These are phyloP conservation scores for Candida anutae DNA, from an alignment of 1,139 yeast genomes.

Conservation along the genomic window DNA sequence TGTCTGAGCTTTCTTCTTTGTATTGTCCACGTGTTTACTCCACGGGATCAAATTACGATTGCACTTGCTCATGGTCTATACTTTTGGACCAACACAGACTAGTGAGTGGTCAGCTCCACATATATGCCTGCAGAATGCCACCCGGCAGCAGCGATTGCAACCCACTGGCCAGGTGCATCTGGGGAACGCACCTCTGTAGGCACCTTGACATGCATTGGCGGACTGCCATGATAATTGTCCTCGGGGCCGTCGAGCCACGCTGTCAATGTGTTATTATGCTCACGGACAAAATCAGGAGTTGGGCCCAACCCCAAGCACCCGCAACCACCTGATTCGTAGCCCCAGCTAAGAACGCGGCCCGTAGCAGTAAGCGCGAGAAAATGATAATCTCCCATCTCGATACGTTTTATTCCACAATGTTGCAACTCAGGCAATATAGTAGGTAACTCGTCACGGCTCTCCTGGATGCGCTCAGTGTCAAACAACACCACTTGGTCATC, in stretches of 20 bases:
- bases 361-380: constrained; percentile 50
- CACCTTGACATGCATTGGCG: constrained; percentile 31
- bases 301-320: constrained; percentile 69
- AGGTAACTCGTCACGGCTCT: constrained; percentile 14
- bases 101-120: too few species aligned
- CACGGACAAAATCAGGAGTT: constrained; percentile 17
- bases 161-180: constrained; percentile 33
- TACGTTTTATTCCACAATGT: constrained; percentile 42
- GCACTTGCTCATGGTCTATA: too few species aligned
- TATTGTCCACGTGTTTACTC: too few species aligned
- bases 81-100: too few species aligned
- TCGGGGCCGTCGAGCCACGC: constrained; percentile 22
- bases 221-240: too few species aligned
- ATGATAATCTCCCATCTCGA: constrained; percentile 74
- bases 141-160: constrained; percentile 62
- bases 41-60: too few species aligned
- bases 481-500: constrained; percentile 22
- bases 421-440: constrained; percentile 38
- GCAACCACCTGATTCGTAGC: constrained; percentile 51
- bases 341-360: constrained; percentile 67
- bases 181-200: constrained; percentile 37
- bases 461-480: too few species aligned
- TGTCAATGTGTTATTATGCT: constrained; percentile 9
- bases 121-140: constrained; percentile 66
- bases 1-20: too few species aligned